Evolutionary conservation across 139 green algal genomes (phyloP).

Genomic region (Pseudopediastrum boryanum): DNA sequence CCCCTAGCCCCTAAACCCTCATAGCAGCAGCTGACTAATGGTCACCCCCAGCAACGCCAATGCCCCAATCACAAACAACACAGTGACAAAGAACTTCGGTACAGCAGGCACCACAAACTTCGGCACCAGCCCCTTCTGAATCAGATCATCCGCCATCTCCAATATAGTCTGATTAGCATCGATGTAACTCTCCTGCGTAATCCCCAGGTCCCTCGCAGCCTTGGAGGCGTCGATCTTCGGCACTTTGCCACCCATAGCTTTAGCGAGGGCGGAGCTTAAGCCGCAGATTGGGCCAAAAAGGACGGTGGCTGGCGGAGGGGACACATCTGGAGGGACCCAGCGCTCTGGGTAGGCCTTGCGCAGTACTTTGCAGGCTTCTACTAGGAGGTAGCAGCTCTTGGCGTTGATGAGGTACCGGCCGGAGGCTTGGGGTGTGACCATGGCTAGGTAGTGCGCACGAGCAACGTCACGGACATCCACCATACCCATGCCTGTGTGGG

Average conservation of each 20-base stretch:
- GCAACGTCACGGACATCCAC: conserved; percentile 68
- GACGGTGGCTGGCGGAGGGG: neutral
- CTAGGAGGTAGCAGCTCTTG: conserved; percentile 16
- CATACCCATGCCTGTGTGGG: conserved; percentile 25
- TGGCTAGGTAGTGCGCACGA: conserved; percentile 55
- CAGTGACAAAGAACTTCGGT: too few relatives aligned
- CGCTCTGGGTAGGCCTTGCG: conserved; percentile 5
- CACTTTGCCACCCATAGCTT: neutral
- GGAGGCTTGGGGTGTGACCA: conserved; percentile 37
- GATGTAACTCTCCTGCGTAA: conserved; percentile 27
- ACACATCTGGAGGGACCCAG: neutral
- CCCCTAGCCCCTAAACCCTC: too few relatives aligned
- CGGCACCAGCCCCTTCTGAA: conserved; percentile 16
- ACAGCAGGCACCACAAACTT: neutral
- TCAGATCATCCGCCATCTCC: conserved; percentile 25
- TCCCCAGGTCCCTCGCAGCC: conserved; percentile 18
- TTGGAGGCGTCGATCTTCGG: conserved; percentile 23
- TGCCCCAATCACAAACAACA: too few relatives aligned
- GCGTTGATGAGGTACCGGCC: conserved; percentile 27
- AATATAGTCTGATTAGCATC: neutral
- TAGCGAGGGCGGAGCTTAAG: neutral
- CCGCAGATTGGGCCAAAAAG: neutral
- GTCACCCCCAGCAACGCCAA: too few relatives aligned
- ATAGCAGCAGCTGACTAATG: too few relatives aligned
- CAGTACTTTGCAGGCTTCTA: neutral